Evolutionary conservation across 208 protist genomes (phyloP), one percentile per base, ranked within the genome.

Genomic region (Trypanosoma theileri): DNA sequence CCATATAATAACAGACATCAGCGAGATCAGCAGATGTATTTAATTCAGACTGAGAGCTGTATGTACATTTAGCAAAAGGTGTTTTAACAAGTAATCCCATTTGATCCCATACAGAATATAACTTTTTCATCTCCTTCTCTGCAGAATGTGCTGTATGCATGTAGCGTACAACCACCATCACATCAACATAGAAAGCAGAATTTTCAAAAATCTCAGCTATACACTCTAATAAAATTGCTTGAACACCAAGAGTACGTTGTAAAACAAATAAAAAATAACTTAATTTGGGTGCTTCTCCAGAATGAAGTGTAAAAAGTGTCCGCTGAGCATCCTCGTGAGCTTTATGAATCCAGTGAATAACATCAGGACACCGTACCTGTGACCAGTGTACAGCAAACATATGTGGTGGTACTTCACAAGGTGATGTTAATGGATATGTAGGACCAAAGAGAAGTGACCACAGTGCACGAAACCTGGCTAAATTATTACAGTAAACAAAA

Each of bases 401-500:
- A 70, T 92, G 85, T 42, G 81, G 78, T 14, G 89, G 75, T 46
- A 63, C 57, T 17, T 70, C 57, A 35, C 52, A 6, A 10, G 31
- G 45, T 17, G 31, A 57, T 31, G 54, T 26, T 59, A 26, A 41
- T 13, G 61, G 19, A 69, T 90, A 84, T 46, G 77, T 61, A 0
- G 63, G 42, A 13, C 80, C 81, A 66, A 94, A 94, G 7, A 94
- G 72, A 59, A 84, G 73, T n/a, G 66, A 71, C 88, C 88, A 94
- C 19, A 89, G 57, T 58, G 51, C 54, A 50, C 74, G 62, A 53
- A 91, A 94, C 56, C 75, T 74, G 12, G 26, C 26, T 3, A 94
- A 66, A 57, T 80, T 80, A n/a, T 81, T 79, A 1, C 59, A 59
- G 54, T 91, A 91, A 26, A 70, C 73, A 65, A 80, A 59, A 41